phyloP scores from a whole-genome alignment of 2,329 filamentous ascomycete genomes.

The Phyllosticta citrichinensis region DNA sequence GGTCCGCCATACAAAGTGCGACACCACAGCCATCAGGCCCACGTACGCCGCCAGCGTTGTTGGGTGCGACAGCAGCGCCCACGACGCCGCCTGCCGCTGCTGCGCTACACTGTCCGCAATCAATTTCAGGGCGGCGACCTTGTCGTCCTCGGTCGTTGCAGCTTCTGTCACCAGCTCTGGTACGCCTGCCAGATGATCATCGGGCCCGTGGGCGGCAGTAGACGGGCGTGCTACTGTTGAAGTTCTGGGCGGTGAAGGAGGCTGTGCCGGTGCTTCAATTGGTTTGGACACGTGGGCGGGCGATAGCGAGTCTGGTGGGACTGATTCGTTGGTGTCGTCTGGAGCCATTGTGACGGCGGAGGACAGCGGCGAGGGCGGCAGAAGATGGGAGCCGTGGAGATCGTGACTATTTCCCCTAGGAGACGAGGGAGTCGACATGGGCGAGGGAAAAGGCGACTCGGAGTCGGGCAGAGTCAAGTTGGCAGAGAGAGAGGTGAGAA shows the following conservation, averaged over 20 bases:
- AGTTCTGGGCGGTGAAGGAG: conserved; percentile 10
- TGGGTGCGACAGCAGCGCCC: conserved; percentile 40
- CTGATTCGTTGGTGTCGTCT: conserved; percentile 13
- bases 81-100: conserved; percentile 60
- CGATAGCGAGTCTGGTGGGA: conserved; percentile 2
- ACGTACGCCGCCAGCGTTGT: conserved; percentile 22
- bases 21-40: conserved; percentile 28
- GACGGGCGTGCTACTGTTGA: conserved; percentile 12
- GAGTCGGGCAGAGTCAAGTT: conserved; percentile 59
- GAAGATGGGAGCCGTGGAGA: conserved; percentile 32
- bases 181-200: conserved; percentile 40
- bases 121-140: conserved; percentile 58
- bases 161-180: conserved; percentile 55
- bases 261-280: conserved; percentile 6
- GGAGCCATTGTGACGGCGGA: conserved; percentile 23
- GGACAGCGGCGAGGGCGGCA: conserved; percentile 23
- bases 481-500: conserved; percentile 71
- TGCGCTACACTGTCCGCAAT: conserved; percentile 75
- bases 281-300: conserved; percentile 1
- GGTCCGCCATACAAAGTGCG: conserved; percentile 30
- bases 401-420: conserved; percentile 29
- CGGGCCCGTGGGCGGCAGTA: not conserved
- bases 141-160: conserved; percentile 44
- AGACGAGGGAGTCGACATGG: conserved; percentile 55
- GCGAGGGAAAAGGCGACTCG: conserved; percentile 46